Percentiles rank a stretch among this genome's conserved stretches.
Conservation (phyloP, 2,329 filamentous ascomycete genomes). For the Curvularia spicifera region DNA sequence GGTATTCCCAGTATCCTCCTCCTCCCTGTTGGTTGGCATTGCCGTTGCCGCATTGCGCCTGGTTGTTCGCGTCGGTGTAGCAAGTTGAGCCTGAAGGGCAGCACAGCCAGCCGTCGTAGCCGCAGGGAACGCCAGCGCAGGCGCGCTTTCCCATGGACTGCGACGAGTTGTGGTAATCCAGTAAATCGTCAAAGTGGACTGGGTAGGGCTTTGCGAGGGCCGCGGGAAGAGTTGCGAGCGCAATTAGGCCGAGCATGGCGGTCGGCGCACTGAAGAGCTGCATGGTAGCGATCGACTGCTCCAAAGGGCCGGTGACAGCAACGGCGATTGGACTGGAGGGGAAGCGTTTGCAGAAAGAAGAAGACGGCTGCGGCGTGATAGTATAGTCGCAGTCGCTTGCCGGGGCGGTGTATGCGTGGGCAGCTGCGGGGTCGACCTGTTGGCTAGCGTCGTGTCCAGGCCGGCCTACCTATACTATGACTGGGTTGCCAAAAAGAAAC, state of each 20-base stretch:
- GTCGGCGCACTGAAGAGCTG: slow-evolving; percentile 65
- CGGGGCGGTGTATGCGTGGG: slow-evolving; percentile 26
- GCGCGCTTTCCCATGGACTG: slow-evolving; percentile 32
- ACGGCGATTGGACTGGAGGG: slow-evolving; percentile 16
- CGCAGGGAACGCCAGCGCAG: slow-evolving; percentile 35
- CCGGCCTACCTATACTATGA: slow-evolving; percentile 4
- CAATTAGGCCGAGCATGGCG: slow-evolving; percentile 64
- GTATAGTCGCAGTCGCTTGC: slow-evolving; percentile 7
- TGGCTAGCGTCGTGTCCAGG: slow-evolving; percentile 22
- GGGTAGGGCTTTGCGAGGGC: slow-evolving; percentile 54
- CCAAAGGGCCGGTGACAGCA: slow-evolving; percentile 13
- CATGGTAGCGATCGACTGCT: slow-evolving; percentile 29
- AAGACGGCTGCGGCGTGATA: slow-evolving; percentile 6
- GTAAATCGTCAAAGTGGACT: slow-evolving; percentile 36
- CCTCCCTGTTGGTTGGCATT: slow-evolving; percentile 25
- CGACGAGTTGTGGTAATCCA: slow-evolving; percentile 39
- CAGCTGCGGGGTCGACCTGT: slow-evolving; percentile 25
- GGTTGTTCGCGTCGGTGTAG: slow-evolving; percentile 42
- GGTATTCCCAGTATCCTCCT: slow-evolving; percentile 61
- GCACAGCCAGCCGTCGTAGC: slow-evolving; percentile 47
- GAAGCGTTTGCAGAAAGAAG: slow-evolving; percentile 15
- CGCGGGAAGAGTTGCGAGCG: slow-evolving; percentile 57
- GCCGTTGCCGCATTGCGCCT: slow-evolving; percentile 44
- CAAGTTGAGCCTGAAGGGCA: slow-evolving; percentile 41
- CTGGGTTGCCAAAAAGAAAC: slow-evolving; percentile 6